Evolutionary conservation across 108 stramenopile species (phyloP), one percentile per base, ranked within the genome.

Genomic region (Ochromonas danica): DNA sequence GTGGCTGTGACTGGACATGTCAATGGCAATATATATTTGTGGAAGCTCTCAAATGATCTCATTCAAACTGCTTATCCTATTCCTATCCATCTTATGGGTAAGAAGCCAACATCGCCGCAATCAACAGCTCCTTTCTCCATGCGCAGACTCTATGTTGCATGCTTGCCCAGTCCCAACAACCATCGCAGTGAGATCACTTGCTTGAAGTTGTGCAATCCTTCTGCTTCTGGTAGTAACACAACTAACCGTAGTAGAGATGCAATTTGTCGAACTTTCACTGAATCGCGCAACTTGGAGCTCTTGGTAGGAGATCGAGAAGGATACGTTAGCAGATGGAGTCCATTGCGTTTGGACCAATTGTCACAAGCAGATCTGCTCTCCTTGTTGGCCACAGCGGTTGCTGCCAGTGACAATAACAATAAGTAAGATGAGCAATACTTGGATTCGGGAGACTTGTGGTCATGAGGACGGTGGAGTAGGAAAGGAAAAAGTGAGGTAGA

Each of bases 1-100:
- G 92, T 92, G 31, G 93, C 89, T 38, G 92, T 95, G 35, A 94
- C 94, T 25, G 96, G 96, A 31, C 96, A 97, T 78, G 87, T 89
- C 77, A 92, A 93, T 79, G 96, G 96, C n/a, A 90, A 94, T 81
- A 89, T 96, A 17, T 85, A 88, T 27, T 88, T 97, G 39, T 97
- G 96, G 96, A 51, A 51, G 45, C 45, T 14, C 6, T 14, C 45
- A 51, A 51, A 51, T 51, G 14, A 51, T 51, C 6, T 51, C 45
- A 22, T 14, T 51, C 6, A 51, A 14, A 51, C 6, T 51, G 22
- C 6, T 51, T 14, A 51, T 51, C 6, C 6, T 51, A 51, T 14
- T 51, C 6, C 6, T 51, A 51, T 14, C 22, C 6, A 51, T 51
- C 6, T 14, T 51, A 51, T 14, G 6, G 22, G 22, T 51, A 22